Base-by-base conservation (phyloP, 257 asterid species). In the Plantago elongata region DNA sequence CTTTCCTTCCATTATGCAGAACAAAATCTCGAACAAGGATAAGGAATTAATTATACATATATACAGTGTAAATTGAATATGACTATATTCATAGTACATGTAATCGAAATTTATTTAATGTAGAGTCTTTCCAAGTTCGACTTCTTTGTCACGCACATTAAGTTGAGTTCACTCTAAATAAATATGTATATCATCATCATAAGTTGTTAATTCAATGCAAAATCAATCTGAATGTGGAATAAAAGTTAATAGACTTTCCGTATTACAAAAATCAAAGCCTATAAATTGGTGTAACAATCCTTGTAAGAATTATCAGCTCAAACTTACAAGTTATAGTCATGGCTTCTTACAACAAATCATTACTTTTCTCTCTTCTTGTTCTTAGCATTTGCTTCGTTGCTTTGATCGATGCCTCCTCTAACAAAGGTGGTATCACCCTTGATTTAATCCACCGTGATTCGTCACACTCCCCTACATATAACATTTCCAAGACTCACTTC, bases 371-470 rank as follows among this genome's bases (percentile, higher is more conserved):
- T 34, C 17, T 29, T 64, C n/a, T 67, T 15, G 3, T 70, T 30
- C 43, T 70, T 44, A 18, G 57, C 58, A 29, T 69, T 9, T 60
- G 42, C 29, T 60, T 40, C 3, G 12, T 54, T 40, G 38, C 58
- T 30, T 13, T 18, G 13, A 38, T 9, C 11, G 58, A 69, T 9
- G 56, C 74, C 42, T 13, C 52, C 9, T 59, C 12, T 43, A 62
- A 46, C 3, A 18, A 5, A 15, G 68, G 69, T 22, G 91, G 94
- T 54, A 69, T 85, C 72, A 77, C 89, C 3, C 8, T 72, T 15
- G 81, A 78, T 55, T 60, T 88, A 4, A 62, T 81, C 57, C 84
- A 79, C 3, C 86, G 81, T 0, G 87, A 85, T 45, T 66, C 80
- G 7, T 72, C 79, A 1, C 54, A 9, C 2, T 75, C 84, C 6